Evolutionary conservation across 2,329 filamentous ascomycete genomes (phyloP), one percentile per base, ranked within the genome.

Genomic region (Talaromyces islandicus): DNA sequence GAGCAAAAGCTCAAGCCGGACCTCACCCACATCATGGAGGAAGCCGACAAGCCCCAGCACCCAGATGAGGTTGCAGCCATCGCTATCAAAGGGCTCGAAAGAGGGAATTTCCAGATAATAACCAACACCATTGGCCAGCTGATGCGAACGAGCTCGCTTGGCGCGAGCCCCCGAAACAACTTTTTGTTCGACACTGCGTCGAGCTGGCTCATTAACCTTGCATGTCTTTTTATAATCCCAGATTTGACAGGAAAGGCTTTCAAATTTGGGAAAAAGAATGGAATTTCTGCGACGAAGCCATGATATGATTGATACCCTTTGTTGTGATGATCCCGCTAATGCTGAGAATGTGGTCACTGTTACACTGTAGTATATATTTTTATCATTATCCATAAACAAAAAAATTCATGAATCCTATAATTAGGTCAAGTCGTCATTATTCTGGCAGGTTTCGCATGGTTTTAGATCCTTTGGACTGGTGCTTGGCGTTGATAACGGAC

Each of bases 1-100:
- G 93, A 97, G 77, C 88, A 95, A 69, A 75, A 79, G 67, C 83
- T 84, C 29, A 97, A 97, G 76, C 93, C 92, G 7, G 85, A 82
- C 5, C 81, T 97, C 55, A 96, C 92, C 3, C 83, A 86, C 65
- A 81, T 88, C 57, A 77, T 97, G 52, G 94, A 97, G 75, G 86
- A 90, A 66, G 83, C 84, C n/a, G 94, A 99, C 71, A 88, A 88
- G 14, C 81, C 86, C 53, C 89, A 95, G 74, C 88, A 83, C 0
- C 89, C 91, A 5, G 88, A 94, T 5, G 83, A 88, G 61, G 91
- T 95, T 14, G 94, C 94, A 1, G 75, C 77, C 4, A 80, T 79
- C 9, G 81, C 90, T 0, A 86, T 99, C 56, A 77, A 77, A 50
- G 90, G 89, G 0, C 77, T 99, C 51, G 92, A 97, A 74, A 85